Percentiles rank a stretch among this genome's conserved stretches.
These are phyloP conservation scores for Gorgonomyces haynaldii DNA, from an alignment of 192 early-diverging fungal genomes.

Conservation along the genomic window DNA sequence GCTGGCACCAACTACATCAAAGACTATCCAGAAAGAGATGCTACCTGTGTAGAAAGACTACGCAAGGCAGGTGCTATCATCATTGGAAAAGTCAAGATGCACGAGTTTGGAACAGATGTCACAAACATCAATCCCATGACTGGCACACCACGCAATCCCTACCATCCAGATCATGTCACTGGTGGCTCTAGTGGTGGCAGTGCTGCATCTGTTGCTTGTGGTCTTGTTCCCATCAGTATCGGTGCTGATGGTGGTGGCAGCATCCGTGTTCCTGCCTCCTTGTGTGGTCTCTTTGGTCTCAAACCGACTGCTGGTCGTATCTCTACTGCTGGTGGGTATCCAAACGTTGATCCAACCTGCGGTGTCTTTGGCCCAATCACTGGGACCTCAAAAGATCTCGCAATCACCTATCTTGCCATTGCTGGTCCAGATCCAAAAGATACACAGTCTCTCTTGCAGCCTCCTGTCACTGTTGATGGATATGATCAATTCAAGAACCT, in stretches of 20 bases:
- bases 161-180: conserved; percentile 35
- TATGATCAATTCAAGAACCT: conserved; percentile 17
- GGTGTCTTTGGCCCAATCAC: conserved; percentile 58
- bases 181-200: conserved; percentile 66
- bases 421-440: conserved; percentile 50
- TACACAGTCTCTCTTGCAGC: conserved; percentile 31
- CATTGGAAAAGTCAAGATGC: conserved; percentile 60
- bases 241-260: conserved; percentile 65
- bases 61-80: conserved; percentile 51
- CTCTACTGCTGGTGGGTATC: conserved; percentile 33
- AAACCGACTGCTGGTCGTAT: conserved; percentile 62
- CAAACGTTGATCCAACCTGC: conserved; percentile 42
- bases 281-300: conserved; percentile 64
- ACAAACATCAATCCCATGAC: conserved; percentile 52
- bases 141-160: conserved; percentile 55
- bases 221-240: conserved; percentile 55
- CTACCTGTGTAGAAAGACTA: conserved; percentile 33
- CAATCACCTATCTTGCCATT: conserved; percentile 51
- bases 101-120: conserved; percentile 57
- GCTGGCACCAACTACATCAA: conserved; percentile 55
- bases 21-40: conserved; percentile 36
- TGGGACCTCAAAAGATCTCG: conserved; percentile 53
- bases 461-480: conserved; percentile 28
- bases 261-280: conserved; percentile 54
- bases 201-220: conserved; percentile 47